Evolutionary conservation across 345 rosid species (phyloP).

Genomic region (Brassica cretica): DNA sequence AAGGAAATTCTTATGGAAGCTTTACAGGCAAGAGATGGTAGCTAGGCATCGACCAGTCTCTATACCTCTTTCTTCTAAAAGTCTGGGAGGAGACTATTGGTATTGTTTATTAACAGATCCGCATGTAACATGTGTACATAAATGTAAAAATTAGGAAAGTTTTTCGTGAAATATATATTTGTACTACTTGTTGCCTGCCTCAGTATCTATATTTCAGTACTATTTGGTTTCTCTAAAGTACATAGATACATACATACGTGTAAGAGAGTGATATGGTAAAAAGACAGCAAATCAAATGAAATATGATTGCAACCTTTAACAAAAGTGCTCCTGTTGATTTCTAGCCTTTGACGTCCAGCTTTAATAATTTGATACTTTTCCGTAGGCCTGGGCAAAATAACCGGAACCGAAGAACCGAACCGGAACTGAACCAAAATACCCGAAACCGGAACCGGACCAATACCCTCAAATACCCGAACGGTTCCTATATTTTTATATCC

Average conservation of each 20-base stretch:
- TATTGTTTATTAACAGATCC: conserved; percentile 1
- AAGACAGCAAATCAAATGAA: neutral
- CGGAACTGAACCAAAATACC: no score
- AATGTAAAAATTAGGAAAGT: conserved; percentile 29
- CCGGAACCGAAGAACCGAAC: no score
- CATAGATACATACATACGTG: neutral
- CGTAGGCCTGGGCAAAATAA: no score
- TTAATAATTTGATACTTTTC: no score
- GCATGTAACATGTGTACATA: conserved; percentile 16
- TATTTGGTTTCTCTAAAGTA: neutral
- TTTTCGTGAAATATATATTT: neutral
- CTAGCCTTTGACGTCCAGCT: neutral
- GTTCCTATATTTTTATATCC: no score
- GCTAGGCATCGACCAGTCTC: neutral
- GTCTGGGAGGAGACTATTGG: neutral
- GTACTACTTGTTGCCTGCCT: neutral
- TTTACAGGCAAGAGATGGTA: neutral
- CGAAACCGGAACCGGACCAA: no score
- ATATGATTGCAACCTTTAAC: neutral
- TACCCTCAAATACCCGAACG: no score
- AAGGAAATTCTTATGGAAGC: neutral
- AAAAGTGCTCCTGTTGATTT: neutral
- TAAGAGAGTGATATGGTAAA: neutral
- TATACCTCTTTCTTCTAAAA: neutral
- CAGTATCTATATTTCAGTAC: neutral